Base-by-base conservation (phyloP, 2,329 filamentous ascomycete genomes). In the Xylaria sp. region DNA sequence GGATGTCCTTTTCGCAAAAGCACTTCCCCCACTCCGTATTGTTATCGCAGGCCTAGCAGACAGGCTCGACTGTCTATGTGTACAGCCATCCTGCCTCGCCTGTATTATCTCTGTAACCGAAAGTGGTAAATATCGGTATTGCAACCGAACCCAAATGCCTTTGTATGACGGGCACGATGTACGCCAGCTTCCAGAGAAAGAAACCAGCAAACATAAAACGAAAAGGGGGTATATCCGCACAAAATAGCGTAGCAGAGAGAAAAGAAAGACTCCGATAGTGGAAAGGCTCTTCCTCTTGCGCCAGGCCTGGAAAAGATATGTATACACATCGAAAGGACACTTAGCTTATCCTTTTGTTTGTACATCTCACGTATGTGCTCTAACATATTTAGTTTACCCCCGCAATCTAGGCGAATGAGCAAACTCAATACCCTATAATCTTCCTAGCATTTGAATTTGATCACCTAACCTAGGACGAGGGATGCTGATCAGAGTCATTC, bases 211-310 rank as follows among this genome's bases (percentile, higher is more conserved):
- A 57, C 22, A 65, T n/a, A 50, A 13, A 55, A 50, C 33, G 33
- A 58, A n/a, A 65, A 36, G n/a, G 53, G 61, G 66, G 53, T 68
- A 65, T 68, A 62, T 62, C 47, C 53, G 42, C 55, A 22, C 45
- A 42, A 36, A 59, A 17, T 20, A 11, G 27, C 7, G 2, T 27
- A n/a, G 15, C 15, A 51, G 9, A 33, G 9, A 17, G 9, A 25
- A 65, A 49, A 51, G 27, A 51, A 17, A 17, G 15, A 44, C 36
- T 29, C 33, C 29, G 39, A 5, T 10, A 25, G 36, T 17, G n/a
- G 25, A 25, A 17, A 25, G 39, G 15, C 3, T 5, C 17, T 39
- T 38, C 17, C 20, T 5, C 5, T 27, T 44, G 47, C 38, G 36
- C 22, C 3, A 25, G 15, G 36, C 25, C 31, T 2, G 20, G 42